Percentiles rank a stretch among this genome's conserved stretches.
Conservation (phyloP, 2,329 filamentous ascomycete genomes). For the Spiromastix sp. region DNA sequence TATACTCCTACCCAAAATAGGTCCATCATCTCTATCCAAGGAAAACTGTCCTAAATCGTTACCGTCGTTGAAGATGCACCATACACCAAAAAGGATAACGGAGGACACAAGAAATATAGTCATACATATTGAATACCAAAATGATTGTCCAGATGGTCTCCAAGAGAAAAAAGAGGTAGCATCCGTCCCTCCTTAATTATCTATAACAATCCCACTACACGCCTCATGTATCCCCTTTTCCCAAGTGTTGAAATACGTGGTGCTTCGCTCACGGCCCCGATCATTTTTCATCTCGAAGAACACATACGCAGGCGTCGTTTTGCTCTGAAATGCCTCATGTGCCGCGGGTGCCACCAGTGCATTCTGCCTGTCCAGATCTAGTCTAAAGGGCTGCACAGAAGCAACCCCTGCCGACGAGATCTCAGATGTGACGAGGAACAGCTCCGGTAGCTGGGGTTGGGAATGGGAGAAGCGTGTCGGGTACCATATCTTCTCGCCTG, state of each 20-base stretch:
- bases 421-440: conserved; percentile 6
- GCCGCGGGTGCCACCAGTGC: conserved; percentile 9
- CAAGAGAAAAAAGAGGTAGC: too few relatives aligned
- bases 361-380: conserved; percentile 4
- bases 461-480: conserved; percentile 5
- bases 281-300: conserved; percentile 29
- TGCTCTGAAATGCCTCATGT: conserved; percentile 5
- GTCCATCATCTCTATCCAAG: too few relatives aligned
- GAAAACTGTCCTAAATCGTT: too few relatives aligned
- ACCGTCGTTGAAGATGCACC: too few relatives aligned
- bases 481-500: conserved; percentile 6
- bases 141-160: background rate
- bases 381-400: conserved; percentile 7
- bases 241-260: conserved; percentile 28
- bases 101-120: background rate
- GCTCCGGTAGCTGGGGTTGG: conserved; percentile 7
- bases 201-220: conserved; percentile 25
- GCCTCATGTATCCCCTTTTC: conserved; percentile 25
- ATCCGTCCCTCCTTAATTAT: too few relatives aligned
- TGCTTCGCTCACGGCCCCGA: conserved; percentile 22
- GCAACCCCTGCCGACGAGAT: conserved; percentile 3
- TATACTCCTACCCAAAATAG: too few relatives aligned
- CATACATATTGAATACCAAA: background rate
- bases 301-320: conserved; percentile 26
- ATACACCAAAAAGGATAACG: too few relatives aligned